Percentiles rank a stretch among this genome's conserved stretches.
phyloP scores from a whole-genome alignment of 2,329 filamentous ascomycete genomes.

The Botrytis squamosa region DNA sequence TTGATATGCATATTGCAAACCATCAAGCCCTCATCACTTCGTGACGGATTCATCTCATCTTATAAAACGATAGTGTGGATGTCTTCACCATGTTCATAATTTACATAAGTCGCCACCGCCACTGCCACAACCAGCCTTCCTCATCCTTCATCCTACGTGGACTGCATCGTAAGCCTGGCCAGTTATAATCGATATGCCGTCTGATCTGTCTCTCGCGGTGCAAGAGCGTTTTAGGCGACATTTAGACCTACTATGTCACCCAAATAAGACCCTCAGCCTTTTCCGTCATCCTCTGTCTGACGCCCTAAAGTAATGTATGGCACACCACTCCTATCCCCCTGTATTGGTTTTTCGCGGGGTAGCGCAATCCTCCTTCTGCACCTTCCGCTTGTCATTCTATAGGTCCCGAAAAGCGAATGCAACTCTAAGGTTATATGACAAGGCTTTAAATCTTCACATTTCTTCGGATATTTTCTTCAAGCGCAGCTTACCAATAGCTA shows the following conservation, averaged over 20 bases:
- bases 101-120: neutral
- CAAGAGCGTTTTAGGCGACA: neutral
- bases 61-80: neutral
- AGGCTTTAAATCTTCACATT: neutral
- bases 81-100: neutral
- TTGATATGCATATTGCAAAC: neutral
- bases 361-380: neutral
- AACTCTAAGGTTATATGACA: neutral
- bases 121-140: conserved; percentile 9
- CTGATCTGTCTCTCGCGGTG: neutral
- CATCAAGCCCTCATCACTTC: neutral
- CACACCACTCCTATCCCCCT: neutral
- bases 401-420: neutral
- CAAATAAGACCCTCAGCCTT: neutral
- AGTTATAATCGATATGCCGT: neutral
- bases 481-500: neutral
- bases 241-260: neutral
- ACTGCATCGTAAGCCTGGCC: neutral
- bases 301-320: neutral
- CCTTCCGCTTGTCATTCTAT: neutral
- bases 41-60: neutral
- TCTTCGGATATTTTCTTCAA: neutral
- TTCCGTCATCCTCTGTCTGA: neutral
- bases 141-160: neutral
- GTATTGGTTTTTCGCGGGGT: neutral